Evolutionary conservation across 129 eudicot species (phyloP).

Genomic region (Lactuca saligna): DNA sequence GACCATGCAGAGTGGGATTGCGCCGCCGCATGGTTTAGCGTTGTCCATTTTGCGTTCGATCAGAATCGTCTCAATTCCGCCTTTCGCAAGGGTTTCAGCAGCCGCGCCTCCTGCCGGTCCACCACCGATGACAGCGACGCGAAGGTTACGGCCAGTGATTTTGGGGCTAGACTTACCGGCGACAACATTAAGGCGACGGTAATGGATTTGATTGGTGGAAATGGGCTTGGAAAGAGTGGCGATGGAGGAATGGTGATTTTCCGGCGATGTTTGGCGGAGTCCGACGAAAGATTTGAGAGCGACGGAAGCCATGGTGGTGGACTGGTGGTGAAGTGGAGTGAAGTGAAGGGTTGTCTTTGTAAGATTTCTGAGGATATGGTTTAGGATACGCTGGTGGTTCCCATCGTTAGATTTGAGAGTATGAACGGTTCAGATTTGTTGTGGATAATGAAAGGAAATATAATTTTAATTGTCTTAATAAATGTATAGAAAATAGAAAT

Average conservation of each 20-base stretch:
- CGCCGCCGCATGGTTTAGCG: conserved; percentile 98
- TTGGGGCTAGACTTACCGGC: conserved; percentile 81
- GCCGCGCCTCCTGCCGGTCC: conserved; percentile 99
- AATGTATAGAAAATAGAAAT: neutral
- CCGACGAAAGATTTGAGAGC: conserved; percentile 87
- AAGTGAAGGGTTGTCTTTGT: conserved; percentile 33
- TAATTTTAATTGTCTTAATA: neutral
- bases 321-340: conserved; percentile 20
- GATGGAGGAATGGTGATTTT: conserved; percentile 34
- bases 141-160: conserved; percentile 82
- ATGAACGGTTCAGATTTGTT: conserved; percentile 51
- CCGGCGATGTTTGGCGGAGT: conserved; percentile 69
- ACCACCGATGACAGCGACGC: conserved; percentile 96
- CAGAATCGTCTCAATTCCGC: conserved; percentile 78
- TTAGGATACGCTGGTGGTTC: conserved; percentile 38
- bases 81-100: conserved; percentile 91
- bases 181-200: conserved; percentile 45
- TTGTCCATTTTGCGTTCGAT: conserved; percentile 90
- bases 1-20: conserved; percentile 97
- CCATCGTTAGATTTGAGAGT: conserved; percentile 47
- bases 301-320: conserved; percentile 66
- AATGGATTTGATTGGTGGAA: conserved; percentile 16
- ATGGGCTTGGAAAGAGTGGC: conserved; percentile 30
- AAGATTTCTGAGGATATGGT: conserved; percentile 69
- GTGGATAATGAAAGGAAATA: conserved; percentile 49